phyloP scores from a whole-genome alignment of 2,329 filamentous ascomycete genomes.

The Aspergillus aculeatinus region DNA sequence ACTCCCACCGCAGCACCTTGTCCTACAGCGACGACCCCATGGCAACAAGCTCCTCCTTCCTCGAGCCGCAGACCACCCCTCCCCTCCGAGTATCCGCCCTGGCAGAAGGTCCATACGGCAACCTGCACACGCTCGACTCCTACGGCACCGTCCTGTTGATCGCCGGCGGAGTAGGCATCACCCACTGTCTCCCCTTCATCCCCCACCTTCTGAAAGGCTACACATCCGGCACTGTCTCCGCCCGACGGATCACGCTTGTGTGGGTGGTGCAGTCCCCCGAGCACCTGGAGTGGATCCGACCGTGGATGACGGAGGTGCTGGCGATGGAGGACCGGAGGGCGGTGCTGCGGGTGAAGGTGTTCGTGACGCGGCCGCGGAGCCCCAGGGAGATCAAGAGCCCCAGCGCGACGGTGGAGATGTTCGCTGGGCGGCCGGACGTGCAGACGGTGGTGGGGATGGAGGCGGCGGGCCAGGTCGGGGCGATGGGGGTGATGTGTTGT shows the following conservation, averaged over 20 bases:
- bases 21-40: not conserved
- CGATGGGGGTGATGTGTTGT: constrained; percentile 83
- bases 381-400: constrained; percentile 75
- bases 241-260: constrained; percentile 74
- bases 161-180: constrained; percentile 89
- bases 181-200: constrained; percentile 86
- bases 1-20: not conserved
- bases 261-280: constrained; percentile 90
- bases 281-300: constrained; percentile 85
- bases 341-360: constrained; percentile 80
- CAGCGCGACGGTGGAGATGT: constrained; percentile 83
- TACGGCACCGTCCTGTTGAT: constrained; percentile 90
- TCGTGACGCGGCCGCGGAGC: constrained; percentile 82
- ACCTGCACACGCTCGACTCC: constrained; percentile 78
- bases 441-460: constrained; percentile 75
- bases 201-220: constrained; percentile 70
- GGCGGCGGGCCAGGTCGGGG: constrained; percentile 78
- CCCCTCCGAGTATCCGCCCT: constrained; percentile 52
- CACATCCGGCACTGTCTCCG: constrained; percentile 69
- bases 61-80: not conserved
- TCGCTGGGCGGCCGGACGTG: constrained; percentile 83
- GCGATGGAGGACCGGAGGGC: constrained; percentile 77
- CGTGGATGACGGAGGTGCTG: constrained; percentile 76
- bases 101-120: constrained; percentile 85
- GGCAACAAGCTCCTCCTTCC: not conserved